Conservation (phyloP, 306 rosid genomes). For the Begonia loranthoides region DNA sequence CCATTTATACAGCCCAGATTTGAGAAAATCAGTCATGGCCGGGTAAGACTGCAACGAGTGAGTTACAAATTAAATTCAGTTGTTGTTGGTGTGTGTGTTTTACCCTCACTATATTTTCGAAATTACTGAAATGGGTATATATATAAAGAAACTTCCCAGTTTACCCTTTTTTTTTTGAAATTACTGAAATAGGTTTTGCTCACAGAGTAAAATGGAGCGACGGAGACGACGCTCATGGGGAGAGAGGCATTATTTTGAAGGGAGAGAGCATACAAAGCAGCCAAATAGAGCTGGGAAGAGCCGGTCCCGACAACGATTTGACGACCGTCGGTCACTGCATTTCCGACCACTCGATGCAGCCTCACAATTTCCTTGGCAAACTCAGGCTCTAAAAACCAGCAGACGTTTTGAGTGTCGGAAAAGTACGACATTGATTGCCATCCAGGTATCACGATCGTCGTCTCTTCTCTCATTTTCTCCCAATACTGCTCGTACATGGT, state of each 20-base stretch:
- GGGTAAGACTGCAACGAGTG: slow-evolving; percentile 83
- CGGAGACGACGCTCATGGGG: slow-evolving; percentile 54
- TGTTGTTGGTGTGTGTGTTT: too few species aligned
- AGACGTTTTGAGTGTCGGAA: slow-evolving; percentile 38
- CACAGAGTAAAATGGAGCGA: slow-evolving; percentile 80
- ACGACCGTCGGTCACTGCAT: slow-evolving; percentile 60
- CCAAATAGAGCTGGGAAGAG: slow-evolving; percentile 77
- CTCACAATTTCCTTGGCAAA: slow-evolving; percentile 46
- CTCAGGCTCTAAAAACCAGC: slow-evolving; percentile 84
- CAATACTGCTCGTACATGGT: slow-evolving; percentile 61
- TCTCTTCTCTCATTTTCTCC: slow-evolving; percentile 47
- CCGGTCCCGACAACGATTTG: slow-evolving; percentile 86
- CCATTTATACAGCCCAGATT: slow-evolving; percentile 86
- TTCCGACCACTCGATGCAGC: slow-evolving; percentile 60
- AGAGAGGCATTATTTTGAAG: slow-evolving; percentile 20
- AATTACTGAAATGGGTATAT: too few species aligned
- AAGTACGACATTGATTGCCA: slow-evolving; percentile 81
- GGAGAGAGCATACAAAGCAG: slow-evolving; percentile 75
- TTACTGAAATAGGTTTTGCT: slow-evolving; percentile 8
- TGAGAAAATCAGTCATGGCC: slow-evolving; percentile 49
- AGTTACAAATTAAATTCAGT: too few species aligned
- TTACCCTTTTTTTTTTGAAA: too few species aligned
- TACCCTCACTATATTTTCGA: not conserved
- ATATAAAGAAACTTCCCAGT: too few species aligned
- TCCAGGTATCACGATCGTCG: slow-evolving; percentile 52